phyloP scores from a whole-genome alignment of 164 flowering plant genomes.

The Sedum album region DNA sequence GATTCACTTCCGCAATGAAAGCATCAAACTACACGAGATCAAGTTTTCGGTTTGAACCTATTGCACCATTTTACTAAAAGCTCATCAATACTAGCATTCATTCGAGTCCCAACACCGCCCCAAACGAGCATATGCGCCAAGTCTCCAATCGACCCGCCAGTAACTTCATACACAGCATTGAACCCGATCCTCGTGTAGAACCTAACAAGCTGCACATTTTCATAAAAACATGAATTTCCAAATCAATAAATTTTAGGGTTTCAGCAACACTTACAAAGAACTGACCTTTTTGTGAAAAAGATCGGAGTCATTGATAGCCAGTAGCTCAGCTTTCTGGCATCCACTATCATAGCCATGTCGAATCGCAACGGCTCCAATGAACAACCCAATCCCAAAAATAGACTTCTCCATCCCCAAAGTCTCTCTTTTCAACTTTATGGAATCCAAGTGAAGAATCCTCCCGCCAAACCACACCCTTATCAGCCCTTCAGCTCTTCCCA shows the following conservation, averaged over 20 bases:
- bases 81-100: constrained; percentile 67
- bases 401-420: constrained; percentile 71
- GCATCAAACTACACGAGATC: constrained; percentile 1
- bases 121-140: constrained; percentile 59
- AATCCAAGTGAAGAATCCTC: constrained; percentile 74
- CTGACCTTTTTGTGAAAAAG: constrained; percentile 81
- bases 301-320: constrained; percentile 82
- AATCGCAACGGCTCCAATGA: constrained; percentile 80
- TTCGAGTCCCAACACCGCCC: constrained; percentile 87
- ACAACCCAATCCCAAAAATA: constrained; percentile 79
- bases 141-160: constrained; percentile 58
- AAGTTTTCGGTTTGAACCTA: constrained; percentile 37
- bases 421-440: constrained; percentile 58
- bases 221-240: not conserved
- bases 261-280: not conserved
- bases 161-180: constrained; percentile 63
- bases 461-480: constrained; percentile 65
- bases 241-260: not conserved
- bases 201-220: constrained; percentile 56
- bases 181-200: constrained; percentile 82
- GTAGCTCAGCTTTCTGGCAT: constrained; percentile 66
- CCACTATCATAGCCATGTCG: constrained; percentile 74
- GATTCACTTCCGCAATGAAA: not conserved
- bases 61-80: constrained; percentile 68
- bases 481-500: constrained; percentile 84